Evolutionary conservation across 345 rosid species (phyloP).

Genomic region (Linum lewisii): DNA sequence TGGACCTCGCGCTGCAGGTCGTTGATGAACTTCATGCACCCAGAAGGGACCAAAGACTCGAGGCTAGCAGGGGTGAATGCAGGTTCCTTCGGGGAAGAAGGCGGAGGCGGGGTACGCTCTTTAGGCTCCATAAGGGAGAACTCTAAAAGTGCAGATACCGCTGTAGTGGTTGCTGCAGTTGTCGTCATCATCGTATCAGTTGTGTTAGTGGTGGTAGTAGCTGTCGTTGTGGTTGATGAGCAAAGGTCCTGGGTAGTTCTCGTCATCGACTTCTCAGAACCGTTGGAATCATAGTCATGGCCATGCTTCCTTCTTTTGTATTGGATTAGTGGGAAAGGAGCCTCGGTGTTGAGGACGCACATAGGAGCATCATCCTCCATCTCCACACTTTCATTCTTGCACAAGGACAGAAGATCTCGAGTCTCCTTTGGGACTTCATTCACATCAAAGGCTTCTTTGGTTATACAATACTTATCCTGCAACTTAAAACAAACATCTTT

Average conservation of each 20-base stretch:
- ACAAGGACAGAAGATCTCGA: conserved; percentile 19
- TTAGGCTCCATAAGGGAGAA: conserved; percentile 62
- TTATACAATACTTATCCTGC: conserved; percentile 27
- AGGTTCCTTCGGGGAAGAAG: conserved; percentile 15
- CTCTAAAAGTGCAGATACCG: conserved; percentile 71
- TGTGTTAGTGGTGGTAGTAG: conserved; percentile 25
- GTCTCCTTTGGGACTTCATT: conserved; percentile 31
- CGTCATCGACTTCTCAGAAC: conserved; percentile 43
- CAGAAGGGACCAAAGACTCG: conserved; percentile 35
- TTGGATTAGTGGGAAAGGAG: conserved; percentile 53
- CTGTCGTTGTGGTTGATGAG: conserved; percentile 60
- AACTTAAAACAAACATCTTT: conserved; percentile 3
- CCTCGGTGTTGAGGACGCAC: conserved; percentile 47
- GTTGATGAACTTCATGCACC: conserved; percentile 38
- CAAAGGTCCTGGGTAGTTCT: conserved; percentile 51
- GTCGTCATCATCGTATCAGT: conserved; percentile 22
- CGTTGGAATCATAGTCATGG: conserved; percentile 33
- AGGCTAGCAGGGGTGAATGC: conserved; percentile 19
- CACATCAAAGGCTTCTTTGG: conserved; percentile 10
- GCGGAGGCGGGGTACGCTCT: conserved; percentile 19
- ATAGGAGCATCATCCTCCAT: conserved; percentile 35
- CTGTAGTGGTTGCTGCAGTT: conserved; percentile 46
- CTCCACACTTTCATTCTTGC: conserved; percentile 37
- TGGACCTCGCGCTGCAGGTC: conserved; percentile 57
- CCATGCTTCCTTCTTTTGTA: conserved; percentile 67